phyloP scores from a whole-genome alignment of 331 rosid genomes.

The Acacia pycnantha region DNA sequence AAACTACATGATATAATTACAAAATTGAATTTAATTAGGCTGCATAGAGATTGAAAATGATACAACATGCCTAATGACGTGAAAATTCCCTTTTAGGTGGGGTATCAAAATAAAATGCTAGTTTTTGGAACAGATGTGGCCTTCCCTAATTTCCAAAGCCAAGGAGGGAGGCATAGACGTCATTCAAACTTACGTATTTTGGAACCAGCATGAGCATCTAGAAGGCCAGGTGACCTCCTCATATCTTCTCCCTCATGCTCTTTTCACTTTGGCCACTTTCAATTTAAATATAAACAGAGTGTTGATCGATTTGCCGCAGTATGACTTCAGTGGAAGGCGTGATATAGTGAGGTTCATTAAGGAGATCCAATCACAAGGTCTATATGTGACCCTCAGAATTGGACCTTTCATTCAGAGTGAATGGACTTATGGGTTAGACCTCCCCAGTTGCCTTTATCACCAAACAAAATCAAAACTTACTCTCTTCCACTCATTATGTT shows the following conservation, averaged over 20 bases:
- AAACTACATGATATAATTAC: too few relatives aligned
- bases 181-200: conserved; percentile 85
- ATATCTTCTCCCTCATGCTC: background rate
- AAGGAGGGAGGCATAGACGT: conserved; percentile 85
- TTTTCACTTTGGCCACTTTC: background rate
- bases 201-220: conserved; percentile 90
- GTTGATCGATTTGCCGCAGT: conserved; percentile 59
- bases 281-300: background rate
- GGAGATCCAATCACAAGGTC: conserved; percentile 76
- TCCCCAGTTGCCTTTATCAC: background rate
- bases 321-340: conserved; percentile 65
- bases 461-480: background rate
- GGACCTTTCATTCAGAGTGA: conserved; percentile 93
- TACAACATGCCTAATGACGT: too few relatives aligned
- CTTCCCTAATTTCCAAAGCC: conserved; percentile 72
- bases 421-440: conserved; percentile 70
- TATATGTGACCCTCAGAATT: conserved; percentile 74
- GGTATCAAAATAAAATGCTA: background rate
- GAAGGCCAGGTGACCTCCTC: conserved; percentile 52
- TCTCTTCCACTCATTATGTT: background rate
- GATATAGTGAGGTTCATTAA: conserved; percentile 68
- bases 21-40: too few relatives aligned
- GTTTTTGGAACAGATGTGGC: conserved; percentile 70
- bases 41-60: too few relatives aligned
- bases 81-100: background rate